phyloP scores from a whole-genome alignment of 208 protist genomes.

The Acanthamoeba royreba region DNA sequence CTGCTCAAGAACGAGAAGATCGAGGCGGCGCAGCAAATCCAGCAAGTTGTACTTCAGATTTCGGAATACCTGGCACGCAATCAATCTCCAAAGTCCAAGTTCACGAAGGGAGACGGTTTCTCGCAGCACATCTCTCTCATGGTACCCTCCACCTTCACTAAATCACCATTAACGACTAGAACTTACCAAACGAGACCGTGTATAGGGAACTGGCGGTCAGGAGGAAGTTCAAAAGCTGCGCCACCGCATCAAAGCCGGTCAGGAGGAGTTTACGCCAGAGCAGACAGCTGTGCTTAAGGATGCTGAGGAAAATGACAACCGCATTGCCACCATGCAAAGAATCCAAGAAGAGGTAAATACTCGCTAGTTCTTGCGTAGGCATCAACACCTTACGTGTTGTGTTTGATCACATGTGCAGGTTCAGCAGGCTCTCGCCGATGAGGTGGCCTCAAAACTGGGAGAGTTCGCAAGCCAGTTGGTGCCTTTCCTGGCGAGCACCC shows the following conservation, averaged over 20 bases:
- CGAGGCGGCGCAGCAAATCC: not conserved
- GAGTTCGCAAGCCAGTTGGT: conserved; percentile 27
- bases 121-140: not conserved
- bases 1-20: not conserved
- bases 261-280: not conserved
- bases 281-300: conserved; percentile 5
- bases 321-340: not conserved
- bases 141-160: too few relatives aligned
- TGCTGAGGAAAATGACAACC: conserved; percentile 38
- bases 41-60: conserved; percentile 14
- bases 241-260: not conserved
- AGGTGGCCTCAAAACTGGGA: not conserved
- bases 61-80: conserved; percentile 5
- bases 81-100: conserved; percentile 35
- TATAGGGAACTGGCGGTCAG: not conserved
- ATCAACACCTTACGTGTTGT: too few relatives aligned
- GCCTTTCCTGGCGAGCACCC: conserved; percentile 24
- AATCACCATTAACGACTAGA: too few relatives aligned
- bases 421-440: not conserved
- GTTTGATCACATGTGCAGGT: too few relatives aligned
- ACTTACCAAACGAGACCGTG: not conserved
- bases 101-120: not conserved
- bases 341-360: conserved; percentile 14
- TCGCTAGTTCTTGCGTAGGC: too few relatives aligned
- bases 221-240: conserved; percentile 44